These are phyloP conservation scores for Boletus vinaceobasis DNA, from an alignment of 768 basidiomycete genomes.

Conservation along the genomic window DNA sequence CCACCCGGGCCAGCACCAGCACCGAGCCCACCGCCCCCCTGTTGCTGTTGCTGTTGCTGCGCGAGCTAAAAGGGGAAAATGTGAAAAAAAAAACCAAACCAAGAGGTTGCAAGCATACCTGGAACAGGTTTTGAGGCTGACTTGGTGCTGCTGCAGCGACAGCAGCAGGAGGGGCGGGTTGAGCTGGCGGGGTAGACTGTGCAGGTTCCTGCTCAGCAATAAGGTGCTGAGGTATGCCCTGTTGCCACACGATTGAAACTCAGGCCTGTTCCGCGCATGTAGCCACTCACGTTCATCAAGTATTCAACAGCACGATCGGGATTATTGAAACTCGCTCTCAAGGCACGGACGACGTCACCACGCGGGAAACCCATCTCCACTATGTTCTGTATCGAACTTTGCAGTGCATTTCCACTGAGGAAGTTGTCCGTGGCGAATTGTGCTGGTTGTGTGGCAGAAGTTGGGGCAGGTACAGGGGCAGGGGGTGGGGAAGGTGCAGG, in stretches of 20 bases:
- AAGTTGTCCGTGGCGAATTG: constrained; percentile 53
- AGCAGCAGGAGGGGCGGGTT: constrained; percentile 36
- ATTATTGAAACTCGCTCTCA: constrained; percentile 95
- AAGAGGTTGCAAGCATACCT: constrained; percentile 42
- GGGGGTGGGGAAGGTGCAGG: constrained; percentile 33
- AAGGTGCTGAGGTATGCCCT: constrained; percentile 79
- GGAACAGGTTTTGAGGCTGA: constrained; percentile 83
- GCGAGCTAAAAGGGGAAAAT: constrained; percentile 51
- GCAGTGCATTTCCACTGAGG: constrained; percentile 71
- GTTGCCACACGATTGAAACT: constrained; percentile 9
- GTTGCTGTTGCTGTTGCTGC: constrained; percentile 57
- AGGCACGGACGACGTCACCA: constrained; percentile 78
- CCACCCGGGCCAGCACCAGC: constrained; percentile 20
- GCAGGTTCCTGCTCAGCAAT: constrained; percentile 38
- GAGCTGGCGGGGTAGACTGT: constrained; percentile 42
- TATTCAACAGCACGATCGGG: constrained; percentile 99
- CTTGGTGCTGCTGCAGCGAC: constrained; percentile 32
- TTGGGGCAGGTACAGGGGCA: constrained; percentile 30
- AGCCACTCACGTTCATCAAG: constrained; percentile 72
- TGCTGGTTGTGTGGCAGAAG: constrained; percentile 28
- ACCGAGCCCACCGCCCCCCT: constrained; percentile 30
- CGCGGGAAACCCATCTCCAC: constrained; percentile 91
- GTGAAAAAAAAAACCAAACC: neutral
- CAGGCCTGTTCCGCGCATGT: neutral
- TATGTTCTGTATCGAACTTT: constrained; percentile 79